phyloP scores from a whole-genome alignment of 2,329 filamentous ascomycete species.

The Beauveria caledonica region DNA sequence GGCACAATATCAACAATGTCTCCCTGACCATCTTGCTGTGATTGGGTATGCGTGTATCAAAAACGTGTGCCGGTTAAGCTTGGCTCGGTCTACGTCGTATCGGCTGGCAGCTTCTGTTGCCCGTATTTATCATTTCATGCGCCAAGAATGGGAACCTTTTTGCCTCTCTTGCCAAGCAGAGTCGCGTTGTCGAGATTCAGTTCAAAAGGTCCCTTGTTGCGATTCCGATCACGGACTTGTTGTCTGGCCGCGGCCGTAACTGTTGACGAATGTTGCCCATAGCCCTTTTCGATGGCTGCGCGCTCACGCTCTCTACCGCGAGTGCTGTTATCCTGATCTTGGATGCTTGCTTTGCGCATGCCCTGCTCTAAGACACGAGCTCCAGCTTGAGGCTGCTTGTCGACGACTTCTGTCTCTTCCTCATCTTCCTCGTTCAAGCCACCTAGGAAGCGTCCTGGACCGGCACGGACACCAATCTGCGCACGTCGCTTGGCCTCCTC shows the following conservation, averaged over 20 bases:
- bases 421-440: constrained; percentile 63
- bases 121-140: constrained; percentile 19
- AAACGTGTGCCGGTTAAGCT: background rate
- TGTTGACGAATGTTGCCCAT: constrained; percentile 79
- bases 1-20: background rate
- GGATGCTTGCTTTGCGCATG: constrained; percentile 74
- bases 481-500: constrained; percentile 90
- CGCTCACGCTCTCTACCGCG: constrained; percentile 21
- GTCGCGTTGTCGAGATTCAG: constrained; percentile 87
- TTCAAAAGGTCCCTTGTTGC: constrained; percentile 78
- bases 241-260: constrained; percentile 78
- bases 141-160: constrained; percentile 42
- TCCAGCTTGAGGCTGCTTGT: constrained; percentile 42
- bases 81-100: background rate
- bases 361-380: constrained; percentile 75
- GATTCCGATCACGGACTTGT: constrained; percentile 60
- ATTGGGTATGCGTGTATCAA: constrained; percentile 8
- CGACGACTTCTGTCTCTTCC: constrained; percentile 59
- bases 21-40: background rate
- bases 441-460: constrained; percentile 45
- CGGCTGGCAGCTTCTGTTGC: background rate
- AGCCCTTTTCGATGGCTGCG: constrained; percentile 50
- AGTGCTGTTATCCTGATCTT: constrained; percentile 32
- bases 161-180: constrained; percentile 63
- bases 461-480: constrained; percentile 66